phyloP scores from a whole-genome alignment of 225 moss, liverwort and hornwort genomes.

The Climacium dendroides region DNA sequence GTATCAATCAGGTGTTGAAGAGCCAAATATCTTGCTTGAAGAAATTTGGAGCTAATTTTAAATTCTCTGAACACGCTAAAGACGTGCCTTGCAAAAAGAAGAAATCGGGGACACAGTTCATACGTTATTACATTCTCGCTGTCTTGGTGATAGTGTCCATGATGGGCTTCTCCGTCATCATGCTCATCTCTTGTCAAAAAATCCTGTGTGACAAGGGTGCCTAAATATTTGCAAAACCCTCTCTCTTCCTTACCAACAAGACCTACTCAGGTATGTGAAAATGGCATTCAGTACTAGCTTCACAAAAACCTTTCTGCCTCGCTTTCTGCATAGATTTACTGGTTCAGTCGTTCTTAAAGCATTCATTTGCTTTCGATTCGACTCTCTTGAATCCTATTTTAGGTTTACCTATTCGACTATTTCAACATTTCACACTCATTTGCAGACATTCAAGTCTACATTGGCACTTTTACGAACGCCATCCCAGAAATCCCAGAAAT shows the following conservation, averaged over 20 bases:
- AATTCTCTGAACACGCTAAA: conserved; percentile 1
- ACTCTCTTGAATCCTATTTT: neutral
- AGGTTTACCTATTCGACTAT: too few relatives aligned
- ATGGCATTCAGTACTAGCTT: neutral
- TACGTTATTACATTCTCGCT: neutral
- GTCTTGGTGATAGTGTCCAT: conserved; percentile 2
- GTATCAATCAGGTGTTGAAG: conserved; percentile 4
- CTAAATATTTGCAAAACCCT: neutral
- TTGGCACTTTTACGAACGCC: too few relatives aligned
- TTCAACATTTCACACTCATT: too few relatives aligned
- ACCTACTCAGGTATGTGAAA: neutral
- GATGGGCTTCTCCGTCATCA: conserved; percentile 16
- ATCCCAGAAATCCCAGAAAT: too few relatives aligned
- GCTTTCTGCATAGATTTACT: neutral
- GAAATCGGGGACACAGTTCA: neutral
- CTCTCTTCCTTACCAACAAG: neutral
- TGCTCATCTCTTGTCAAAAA: conserved; percentile 2
- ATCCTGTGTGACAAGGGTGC: neutral
- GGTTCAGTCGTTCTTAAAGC: neutral
- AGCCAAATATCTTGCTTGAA: neutral
- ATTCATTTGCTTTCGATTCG: neutral
- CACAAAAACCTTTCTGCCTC: neutral
- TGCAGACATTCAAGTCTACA: too few relatives aligned
- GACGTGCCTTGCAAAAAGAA: neutral
- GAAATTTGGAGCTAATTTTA: neutral